A percentile compares a stretch with the other conserved stretches of the same genome.
Evolutionary conservation across 371 early-diverging fungal genomes (phyloP).

Genomic region (Rhizopus microsporus): DNA sequence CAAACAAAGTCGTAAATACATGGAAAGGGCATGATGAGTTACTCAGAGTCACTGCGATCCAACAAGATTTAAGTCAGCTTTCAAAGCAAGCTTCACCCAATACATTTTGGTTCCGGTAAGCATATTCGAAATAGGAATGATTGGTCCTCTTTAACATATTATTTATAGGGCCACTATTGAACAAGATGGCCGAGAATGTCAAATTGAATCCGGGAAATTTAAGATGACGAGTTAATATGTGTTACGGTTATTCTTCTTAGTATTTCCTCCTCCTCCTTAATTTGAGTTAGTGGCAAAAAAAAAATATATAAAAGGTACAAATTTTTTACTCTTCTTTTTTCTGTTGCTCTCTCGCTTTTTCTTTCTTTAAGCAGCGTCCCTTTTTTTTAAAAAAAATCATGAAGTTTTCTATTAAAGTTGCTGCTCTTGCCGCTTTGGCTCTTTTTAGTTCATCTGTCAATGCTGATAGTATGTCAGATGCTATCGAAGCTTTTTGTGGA

Average conservation of each 20-base stretch:
- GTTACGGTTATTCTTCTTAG: conserved; percentile 1
- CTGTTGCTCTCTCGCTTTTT: conserved; percentile 5
- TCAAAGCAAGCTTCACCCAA: neutral
- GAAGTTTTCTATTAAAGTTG: conserved; percentile 48
- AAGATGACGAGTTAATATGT: conserved; percentile 8
- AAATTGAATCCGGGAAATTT: conserved; percentile 20
- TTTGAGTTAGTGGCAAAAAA: conserved; percentile 10
- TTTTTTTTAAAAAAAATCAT: conserved; percentile 17
- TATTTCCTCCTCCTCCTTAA: conserved; percentile 1
- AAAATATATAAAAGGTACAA: neutral
- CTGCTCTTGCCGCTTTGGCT: conserved; percentile 32
- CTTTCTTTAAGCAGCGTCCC: neutral
- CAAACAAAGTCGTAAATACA: conserved; percentile 5
- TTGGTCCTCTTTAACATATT: neutral
- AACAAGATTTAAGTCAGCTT: conserved; percentile 17
- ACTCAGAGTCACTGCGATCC: conserved; percentile 17
- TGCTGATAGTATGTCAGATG: conserved; percentile 43
- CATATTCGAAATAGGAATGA: neutral
- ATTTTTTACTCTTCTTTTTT: conserved; percentile 2
- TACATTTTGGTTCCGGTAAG: conserved; percentile 15
- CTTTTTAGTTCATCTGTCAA: conserved; percentile 23
- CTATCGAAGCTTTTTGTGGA: conserved; percentile 39
- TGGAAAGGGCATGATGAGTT: conserved; percentile 17
- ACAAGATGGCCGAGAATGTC: conserved; percentile 14
- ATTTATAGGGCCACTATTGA: conserved; percentile 12